A percentile compares a stretch with the other conserved stretches of the same genome.
Conservation (phyloP, 306 rosid species). For the Vachellia pachyceras region DNA sequence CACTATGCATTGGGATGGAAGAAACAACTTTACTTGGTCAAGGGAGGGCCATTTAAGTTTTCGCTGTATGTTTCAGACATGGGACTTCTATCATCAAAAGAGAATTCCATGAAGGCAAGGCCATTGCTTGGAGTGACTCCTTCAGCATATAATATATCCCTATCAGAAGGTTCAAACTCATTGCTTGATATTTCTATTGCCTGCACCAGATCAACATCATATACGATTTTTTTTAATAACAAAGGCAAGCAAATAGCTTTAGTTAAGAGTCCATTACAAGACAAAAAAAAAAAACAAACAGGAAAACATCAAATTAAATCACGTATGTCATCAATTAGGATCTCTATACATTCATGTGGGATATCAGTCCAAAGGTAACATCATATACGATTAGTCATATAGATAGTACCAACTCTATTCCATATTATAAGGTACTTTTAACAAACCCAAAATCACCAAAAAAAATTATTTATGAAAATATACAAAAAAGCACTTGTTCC, state of each 20-base stretch:
- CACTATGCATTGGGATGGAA: background rate
- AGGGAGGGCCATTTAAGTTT: slow-evolving; percentile 62
- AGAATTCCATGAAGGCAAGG: slow-evolving; percentile 79
- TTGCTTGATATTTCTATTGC: slow-evolving; percentile 92
- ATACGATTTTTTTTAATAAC: background rate
- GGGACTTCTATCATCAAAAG: slow-evolving; percentile 86
- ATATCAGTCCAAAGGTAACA: background rate
- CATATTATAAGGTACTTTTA: too few relatives aligned
- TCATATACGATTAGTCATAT: slow-evolving; percentile 22
- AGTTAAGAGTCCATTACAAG: background rate
- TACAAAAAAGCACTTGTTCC: too few relatives aligned
- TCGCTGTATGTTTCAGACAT: slow-evolving; percentile 79
- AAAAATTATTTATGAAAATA: background rate
- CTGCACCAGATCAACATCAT: slow-evolving; percentile 51
- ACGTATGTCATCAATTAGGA: background rate
- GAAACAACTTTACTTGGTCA: slow-evolving; percentile 67
- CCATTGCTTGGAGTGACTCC: slow-evolving; percentile 92
- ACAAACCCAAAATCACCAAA: too few relatives aligned
- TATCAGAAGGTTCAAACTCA: slow-evolving; percentile 87
- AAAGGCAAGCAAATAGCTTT: background rate
- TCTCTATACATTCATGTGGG: background rate
- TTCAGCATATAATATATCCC: slow-evolving; percentile 81
- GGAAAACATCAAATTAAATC: background rate
- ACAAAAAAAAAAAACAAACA: background rate
- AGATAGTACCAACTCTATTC: background rate